Conservation (phyloP, 768 basidiomycete species). For the Tricholoma hemisulphureum region DNA sequence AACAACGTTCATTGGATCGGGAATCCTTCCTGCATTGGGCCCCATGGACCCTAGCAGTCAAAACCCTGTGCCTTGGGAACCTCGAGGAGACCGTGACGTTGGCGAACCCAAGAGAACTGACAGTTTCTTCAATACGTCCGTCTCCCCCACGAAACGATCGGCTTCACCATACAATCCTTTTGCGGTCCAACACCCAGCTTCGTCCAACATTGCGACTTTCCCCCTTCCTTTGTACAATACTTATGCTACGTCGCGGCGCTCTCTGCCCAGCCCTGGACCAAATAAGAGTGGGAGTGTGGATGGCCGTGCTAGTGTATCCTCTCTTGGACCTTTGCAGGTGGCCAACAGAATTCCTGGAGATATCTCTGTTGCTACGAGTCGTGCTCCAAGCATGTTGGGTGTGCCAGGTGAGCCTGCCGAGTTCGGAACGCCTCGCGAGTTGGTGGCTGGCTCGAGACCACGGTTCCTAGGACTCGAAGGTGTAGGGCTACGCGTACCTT, state of each 20-base stretch:
- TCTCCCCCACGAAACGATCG: slow-evolving; percentile 15
- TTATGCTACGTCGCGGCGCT: slow-evolving; percentile 22
- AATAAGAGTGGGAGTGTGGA: slow-evolving; percentile 17
- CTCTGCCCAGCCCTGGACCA: slow-evolving; percentile 22
- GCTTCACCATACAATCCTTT: slow-evolving; percentile 18
- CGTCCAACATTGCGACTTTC: slow-evolving; percentile 18
- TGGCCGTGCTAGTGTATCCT: slow-evolving; percentile 31
- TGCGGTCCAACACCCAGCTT: slow-evolving; percentile 22
- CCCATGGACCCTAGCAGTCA: slow-evolving; percentile 24
- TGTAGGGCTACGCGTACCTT: slow-evolving; percentile 31
- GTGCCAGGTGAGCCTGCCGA: slow-evolving; percentile 9
- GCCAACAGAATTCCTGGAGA: slow-evolving; percentile 51
- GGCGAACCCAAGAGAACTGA: slow-evolving; percentile 39
- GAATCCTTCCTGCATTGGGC: slow-evolving; percentile 19
- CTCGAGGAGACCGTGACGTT: slow-evolving; percentile 41
- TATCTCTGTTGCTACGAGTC: slow-evolving; percentile 34
- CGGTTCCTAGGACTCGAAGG: slow-evolving; percentile 33
- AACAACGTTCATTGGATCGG: slow-evolving; percentile 16
- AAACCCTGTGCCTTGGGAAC: slow-evolving; percentile 33
- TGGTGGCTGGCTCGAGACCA: slow-evolving; percentile 22
- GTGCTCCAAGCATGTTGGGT: slow-evolving; percentile 22
- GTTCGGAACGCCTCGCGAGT: slow-evolving; percentile 25
- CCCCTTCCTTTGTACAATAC: slow-evolving; percentile 19
- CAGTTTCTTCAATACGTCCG: slow-evolving; percentile 22
- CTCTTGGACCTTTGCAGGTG: slow-evolving; percentile 47